Evolutionary conservation across 116 monocot species (phyloP), one percentile per base, ranked within the genome.

Genomic region (Trichopus zeylanicus): DNA sequence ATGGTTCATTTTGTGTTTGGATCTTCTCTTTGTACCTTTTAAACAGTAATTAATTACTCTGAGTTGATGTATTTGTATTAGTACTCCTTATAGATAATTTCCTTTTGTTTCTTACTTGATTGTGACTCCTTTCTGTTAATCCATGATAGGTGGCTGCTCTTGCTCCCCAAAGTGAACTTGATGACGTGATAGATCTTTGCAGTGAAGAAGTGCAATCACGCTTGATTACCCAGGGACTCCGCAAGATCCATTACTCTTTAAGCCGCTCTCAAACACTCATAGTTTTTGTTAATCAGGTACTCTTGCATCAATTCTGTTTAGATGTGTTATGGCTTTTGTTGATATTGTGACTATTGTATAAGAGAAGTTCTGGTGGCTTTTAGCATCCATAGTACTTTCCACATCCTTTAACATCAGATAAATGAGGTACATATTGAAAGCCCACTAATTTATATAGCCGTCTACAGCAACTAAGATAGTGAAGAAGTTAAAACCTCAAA

Each of bases 211-310:
- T 69, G 47, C 88, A 79, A 62, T 71, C 84, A 62, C 46, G 62
- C n/a, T 59, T 93, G 53, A 79, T 93, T 74, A 88, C 66, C 26
- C 84, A 70, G 57, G 84, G 79, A 30, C 84, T 93, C 79, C 70
- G 85, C 33, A 93, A 88, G 74, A 84, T 93, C 65, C 85, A 88
- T 39, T 28, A 48, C 55, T 84, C 92, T 12, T 46, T 79, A 48
- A 62, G 67, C 55, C 70, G 69, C 23, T 88, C 92, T 9, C 71
- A 80, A 66, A 74, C 81, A 25, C 76, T 93, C 35, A 24, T 93
- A 34, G 70, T 88, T 74, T 79, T 93, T 75, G 56, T 85, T 67
- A 93, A 88, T 77, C 92, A 93, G 85, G 92, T 88, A 31, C 6
- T 8, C 6, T 8, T 26, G 2, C 51, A 51, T 51, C 6, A 51